Base-by-base conservation (phyloP, 1,284 basidiomycete genomes). In the Sporisorium iseilematis-ciliati region DNA sequence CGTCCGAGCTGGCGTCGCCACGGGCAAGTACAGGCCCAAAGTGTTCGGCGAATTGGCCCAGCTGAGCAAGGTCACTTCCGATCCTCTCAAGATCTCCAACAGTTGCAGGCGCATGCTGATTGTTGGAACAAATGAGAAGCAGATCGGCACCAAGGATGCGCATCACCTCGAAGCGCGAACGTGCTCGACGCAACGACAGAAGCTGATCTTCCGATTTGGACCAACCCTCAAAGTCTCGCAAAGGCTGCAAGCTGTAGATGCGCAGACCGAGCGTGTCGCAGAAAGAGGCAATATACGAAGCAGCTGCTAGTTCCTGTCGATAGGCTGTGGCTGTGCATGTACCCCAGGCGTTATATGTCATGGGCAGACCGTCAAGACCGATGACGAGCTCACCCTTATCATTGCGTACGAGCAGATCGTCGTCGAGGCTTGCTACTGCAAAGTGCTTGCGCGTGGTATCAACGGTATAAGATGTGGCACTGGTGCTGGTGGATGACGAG, bases 321-420 rank as follows among this genome's bases (percentile, higher is more conserved):
- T 66, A 65, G 14, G 64, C 53, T 12, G 61, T 61, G 18, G 77
- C 55, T 1, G 61, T 78, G 58, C 78, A 80, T 3, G 31, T 43
- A 5, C 77, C 78, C 43, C 61, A 64, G 6, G 78, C 77, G 25
- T 80, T 79, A 52, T 65, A 80, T 1, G 72, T 75, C 72, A 75
- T 75, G 1, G 67, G 68, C n/a, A 69, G 49, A 10, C 65, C 65
- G 25, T 75, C 73, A 8, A 40, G 41, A 1, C 68, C 90, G 4
- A 88, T 88, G 6, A 88, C 53, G 89, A 91, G 76, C 89, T 89
- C 82, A 86, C 88, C 61, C 86, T 85, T 21, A 88, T 89, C 71
- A 87, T 89, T 72, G 80, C 78, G 20, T 88, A 89, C 60, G 87
- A 87, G 74, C 79, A 82, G 87, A 61, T 81, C 77, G 56, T 65